Percentiles rank a stretch among this genome's conserved stretches.
phyloP scores from a whole-genome alignment of 2,329 filamentous ascomycete species.

The Harringtonia aguacate region DNA sequence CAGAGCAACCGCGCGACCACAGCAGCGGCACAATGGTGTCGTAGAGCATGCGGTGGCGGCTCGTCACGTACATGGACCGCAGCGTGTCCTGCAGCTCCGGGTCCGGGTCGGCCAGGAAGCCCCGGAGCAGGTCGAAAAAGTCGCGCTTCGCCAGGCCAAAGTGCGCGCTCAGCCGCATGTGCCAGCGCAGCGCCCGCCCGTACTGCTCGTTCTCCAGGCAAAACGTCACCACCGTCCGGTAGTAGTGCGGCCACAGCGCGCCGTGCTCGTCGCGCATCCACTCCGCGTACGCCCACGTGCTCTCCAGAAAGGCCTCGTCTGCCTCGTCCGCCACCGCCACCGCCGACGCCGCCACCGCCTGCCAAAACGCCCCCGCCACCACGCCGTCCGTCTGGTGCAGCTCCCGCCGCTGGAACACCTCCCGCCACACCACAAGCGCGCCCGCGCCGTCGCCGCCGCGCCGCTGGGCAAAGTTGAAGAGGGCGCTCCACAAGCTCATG shows the following conservation, averaged over 20 bases:
- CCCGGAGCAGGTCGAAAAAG: slow-evolving; percentile 29
- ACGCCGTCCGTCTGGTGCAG: slow-evolving; percentile 15
- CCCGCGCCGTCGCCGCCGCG: slow-evolving; percentile 15
- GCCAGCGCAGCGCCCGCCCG: slow-evolving; percentile 33
- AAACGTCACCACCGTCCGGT: slow-evolving; percentile 32
- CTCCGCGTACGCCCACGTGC: slow-evolving; percentile 27
- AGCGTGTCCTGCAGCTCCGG: slow-evolving; percentile 28
- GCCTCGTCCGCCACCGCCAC: slow-evolving; percentile 20
- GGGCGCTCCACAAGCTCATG: slow-evolving; percentile 19
- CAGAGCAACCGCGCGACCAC: slow-evolving; percentile 33
- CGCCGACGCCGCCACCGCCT: slow-evolving; percentile 19
- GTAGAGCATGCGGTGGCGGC: slow-evolving; percentile 33
- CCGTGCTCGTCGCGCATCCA: slow-evolving; percentile 28
- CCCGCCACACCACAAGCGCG: slow-evolving; percentile 17
- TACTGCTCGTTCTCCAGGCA: slow-evolving; percentile 29
- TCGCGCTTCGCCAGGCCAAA: slow-evolving; percentile 30
- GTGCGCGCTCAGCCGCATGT: slow-evolving; percentile 29
- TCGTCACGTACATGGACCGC: slow-evolving; percentile 32
- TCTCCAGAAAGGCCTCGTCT: slow-evolving; percentile 21
- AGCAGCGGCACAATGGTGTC: slow-evolving; percentile 40
- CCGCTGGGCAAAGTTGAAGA: slow-evolving; percentile 19
- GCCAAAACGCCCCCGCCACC: slow-evolving; percentile 19
- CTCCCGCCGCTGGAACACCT: slow-evolving; percentile 13
- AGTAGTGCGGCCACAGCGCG: slow-evolving; percentile 38
- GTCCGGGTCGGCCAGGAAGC: slow-evolving; percentile 27